Conservation (phyloP, 176 grass and related monocot species). For the Juncus inflexus region DNA sequence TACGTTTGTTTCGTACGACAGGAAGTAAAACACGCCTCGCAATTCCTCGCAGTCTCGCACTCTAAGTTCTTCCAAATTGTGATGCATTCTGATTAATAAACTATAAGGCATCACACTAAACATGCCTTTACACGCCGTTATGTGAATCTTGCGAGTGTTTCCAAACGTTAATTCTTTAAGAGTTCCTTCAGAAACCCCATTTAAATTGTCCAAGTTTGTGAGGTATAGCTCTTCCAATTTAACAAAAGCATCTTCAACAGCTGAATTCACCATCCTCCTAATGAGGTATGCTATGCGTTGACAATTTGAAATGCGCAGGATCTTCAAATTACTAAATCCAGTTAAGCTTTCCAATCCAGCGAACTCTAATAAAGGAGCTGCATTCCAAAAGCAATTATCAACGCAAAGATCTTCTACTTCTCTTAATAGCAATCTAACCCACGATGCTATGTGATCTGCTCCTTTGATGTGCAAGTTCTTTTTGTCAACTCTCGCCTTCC, state of each 20-base stretch:
- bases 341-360: not conserved
- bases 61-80: conserved; percentile 8
- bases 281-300: conserved; percentile 13
- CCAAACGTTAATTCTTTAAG: conserved; percentile 1
- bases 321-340: conserved; percentile 23
- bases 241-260: not conserved
- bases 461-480: conserved; percentile 22
- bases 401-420: conserved; percentile 17
- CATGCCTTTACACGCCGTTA: conserved; percentile 1
- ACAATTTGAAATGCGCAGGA: conserved; percentile 11
- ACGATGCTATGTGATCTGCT: not conserved
- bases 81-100: conserved; percentile 25
- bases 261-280: not conserved
- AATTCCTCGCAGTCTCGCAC: conserved; percentile 4
- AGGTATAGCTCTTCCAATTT: conserved; percentile 20
- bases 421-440: conserved; percentile 9
- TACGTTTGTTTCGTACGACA: not conserved
- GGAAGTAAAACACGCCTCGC: conserved; percentile 8
- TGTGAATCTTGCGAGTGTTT: conserved; percentile 16
- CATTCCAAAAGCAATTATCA: conserved; percentile 2
- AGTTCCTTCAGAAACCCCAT: not conserved
- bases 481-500: not conserved
- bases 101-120: conserved; percentile 10
- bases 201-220: conserved; percentile 9
- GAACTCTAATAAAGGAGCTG: not conserved